These are phyloP conservation scores for Cladorrhinum samala DNA, from an alignment of 495 filamentous ascomycete species.

Conservation along the genomic window DNA sequence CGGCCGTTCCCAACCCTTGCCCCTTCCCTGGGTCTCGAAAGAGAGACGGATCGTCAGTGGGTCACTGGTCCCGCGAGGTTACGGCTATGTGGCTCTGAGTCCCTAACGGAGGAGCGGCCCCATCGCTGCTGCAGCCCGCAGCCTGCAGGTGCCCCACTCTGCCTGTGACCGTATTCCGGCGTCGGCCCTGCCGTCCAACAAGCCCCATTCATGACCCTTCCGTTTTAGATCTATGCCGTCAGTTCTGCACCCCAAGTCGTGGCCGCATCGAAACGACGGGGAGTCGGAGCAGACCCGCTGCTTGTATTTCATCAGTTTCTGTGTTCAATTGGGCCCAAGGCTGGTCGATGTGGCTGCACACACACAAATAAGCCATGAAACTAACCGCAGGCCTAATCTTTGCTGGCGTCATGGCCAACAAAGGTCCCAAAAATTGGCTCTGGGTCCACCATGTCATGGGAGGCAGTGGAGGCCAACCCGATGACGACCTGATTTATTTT, in stretches of 20 bases:
- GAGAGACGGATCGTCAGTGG: constrained; percentile 2
- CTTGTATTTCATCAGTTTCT: background rate
- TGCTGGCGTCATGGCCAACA: background rate
- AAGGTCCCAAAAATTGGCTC: background rate
- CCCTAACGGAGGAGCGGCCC: constrained; percentile 4
- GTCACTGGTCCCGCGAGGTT: constrained; percentile 6
- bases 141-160: constrained; percentile 4
- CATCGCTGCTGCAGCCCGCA: constrained; percentile 1
- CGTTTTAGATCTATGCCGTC: too few species aligned
- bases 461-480: background rate
- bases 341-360: background rate
- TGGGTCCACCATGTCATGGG: background rate
- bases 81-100: constrained; percentile 7
- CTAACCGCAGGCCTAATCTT: background rate
- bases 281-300: background rate
- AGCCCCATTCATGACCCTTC: too few species aligned
- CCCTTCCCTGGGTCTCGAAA: background rate
- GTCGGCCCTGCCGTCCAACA: too few species aligned
- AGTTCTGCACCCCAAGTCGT: background rate
- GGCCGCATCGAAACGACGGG: too few species aligned
- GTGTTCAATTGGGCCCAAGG: background rate
- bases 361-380: background rate
- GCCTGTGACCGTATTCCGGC: too few species aligned
- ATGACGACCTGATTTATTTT: background rate
- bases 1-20: background rate